Percentiles rank a stretch among this genome's conserved stretches.
Evolutionary conservation across 2,329 filamentous ascomycete genomes (phyloP).

Genomic region (Leptoxyphium fumago): DNA sequence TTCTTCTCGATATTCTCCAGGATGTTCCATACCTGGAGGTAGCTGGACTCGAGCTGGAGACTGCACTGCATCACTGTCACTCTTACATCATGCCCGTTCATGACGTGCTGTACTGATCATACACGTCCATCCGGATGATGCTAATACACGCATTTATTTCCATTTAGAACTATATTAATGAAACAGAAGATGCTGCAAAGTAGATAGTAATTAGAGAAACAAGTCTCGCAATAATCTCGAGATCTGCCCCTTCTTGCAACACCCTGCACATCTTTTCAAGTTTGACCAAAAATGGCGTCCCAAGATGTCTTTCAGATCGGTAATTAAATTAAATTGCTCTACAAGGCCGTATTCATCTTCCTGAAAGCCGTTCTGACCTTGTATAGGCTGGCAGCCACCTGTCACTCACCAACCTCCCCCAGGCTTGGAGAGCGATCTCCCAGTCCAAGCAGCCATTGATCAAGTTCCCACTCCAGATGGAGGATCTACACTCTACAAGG

Average conservation of each 20-base stretch:
- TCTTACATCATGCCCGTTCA: neutral
- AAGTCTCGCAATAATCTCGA: no score
- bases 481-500: conserved; percentile 54
- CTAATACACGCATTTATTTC: no score
- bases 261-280: no score
- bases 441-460: conserved; percentile 21
- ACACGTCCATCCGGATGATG: no score
- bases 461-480: conserved; percentile 54
- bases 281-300: neutral
- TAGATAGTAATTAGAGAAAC: no score
- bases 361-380: neutral
- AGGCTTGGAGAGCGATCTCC: neutral
- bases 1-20: no score
- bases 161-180: no score
- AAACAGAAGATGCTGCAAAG: no score
- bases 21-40: no score
- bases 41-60: no score
- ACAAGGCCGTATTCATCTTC: neutral
- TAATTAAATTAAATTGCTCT: neutral
- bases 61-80: neutral
- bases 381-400: neutral
- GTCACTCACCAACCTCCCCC: neutral
- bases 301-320: neutral
- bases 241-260: no score
- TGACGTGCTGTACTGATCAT: neutral